Percentiles rank a stretch among this genome's conserved stretches.
Evolutionary conservation across 176 grass and related monocot species (phyloP).

Genomic region (Musa troglodytarum): DNA sequence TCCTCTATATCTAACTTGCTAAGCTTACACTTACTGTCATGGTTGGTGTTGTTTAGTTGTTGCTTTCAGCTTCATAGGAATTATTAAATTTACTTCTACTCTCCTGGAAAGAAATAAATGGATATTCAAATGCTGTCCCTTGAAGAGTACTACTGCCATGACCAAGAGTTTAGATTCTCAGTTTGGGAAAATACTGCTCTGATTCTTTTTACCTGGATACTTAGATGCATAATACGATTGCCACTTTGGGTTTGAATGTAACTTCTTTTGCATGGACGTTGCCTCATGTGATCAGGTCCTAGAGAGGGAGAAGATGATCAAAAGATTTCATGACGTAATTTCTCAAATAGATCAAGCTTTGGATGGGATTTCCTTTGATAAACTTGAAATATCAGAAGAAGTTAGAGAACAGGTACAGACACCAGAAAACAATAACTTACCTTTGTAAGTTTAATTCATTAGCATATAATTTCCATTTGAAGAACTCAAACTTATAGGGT

Average conservation of each 20-base stretch:
- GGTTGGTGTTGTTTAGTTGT: too few relatives aligned
- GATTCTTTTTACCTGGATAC: background rate
- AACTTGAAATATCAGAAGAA: constrained; percentile 13
- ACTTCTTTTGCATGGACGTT: background rate
- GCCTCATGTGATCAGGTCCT: constrained; percentile 1
- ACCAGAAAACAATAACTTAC: background rate
- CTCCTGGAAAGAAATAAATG: too few relatives aligned
- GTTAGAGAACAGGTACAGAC: constrained; percentile 1
- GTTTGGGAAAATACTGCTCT: background rate
- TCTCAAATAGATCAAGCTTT: constrained; percentile 1
- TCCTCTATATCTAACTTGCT: too few relatives aligned
- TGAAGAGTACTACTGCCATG: background rate
- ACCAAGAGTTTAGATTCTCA: background rate
- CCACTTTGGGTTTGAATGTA: background rate
- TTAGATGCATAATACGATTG: background rate
- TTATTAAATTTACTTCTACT: too few relatives aligned
- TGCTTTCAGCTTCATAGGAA: too few relatives aligned
- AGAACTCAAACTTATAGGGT: background rate
- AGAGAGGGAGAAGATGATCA: constrained; percentile 9
- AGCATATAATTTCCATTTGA: background rate
- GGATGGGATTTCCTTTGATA: background rate
- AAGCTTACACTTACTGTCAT: too few relatives aligned
- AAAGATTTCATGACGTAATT: constrained; percentile 4
- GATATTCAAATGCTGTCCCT: too few relatives aligned
- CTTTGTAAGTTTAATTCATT: too few relatives aligned